Evolutionary conservation across 208 protist genomes (phyloP), one percentile per base, ranked within the genome.

Genomic region (Acanthamoeba polyphaga): DNA sequence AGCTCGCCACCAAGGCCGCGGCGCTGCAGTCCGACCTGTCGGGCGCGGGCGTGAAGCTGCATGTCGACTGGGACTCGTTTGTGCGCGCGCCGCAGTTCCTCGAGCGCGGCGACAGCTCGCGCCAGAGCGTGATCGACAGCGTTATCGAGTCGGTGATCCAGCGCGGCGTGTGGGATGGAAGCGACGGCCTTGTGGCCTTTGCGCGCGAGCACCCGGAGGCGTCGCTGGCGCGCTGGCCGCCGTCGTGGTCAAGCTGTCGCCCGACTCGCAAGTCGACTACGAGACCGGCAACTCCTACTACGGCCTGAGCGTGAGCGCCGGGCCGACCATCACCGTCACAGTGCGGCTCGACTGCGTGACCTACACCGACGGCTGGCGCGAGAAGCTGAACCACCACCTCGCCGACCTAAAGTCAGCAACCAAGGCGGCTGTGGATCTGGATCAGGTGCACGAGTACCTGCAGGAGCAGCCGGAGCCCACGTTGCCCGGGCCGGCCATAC

Each of bases 291-390:
- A 29, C 38, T 49, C 29, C 34, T 80, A 80, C 32, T 80, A 49
- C 70, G 29, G 34, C 34, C 24, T 80, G 29, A 43, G 17, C 70
- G 38, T 80, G n/a, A 9, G 29, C 34, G 70, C 38, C 27, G 46
- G 32, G 29, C 46, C 27, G 29, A 80, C 78, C 24, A 12, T 87
- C 27, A 15, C 32, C 24, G 49, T 87, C 19, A 87, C 78, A 12
- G 78, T 15, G 19, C 43, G 78, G 17, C 15, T 87, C 10, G 78
- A 87, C 43, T 60, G 46, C 78, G 43, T 60, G 46, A 60, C 43
- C 43, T 87, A 60, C 43, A 87, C 78, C 46, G 76, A 58, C 9
- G 76, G 76, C 43, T 85, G 76, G 76, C 43, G 46, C 8, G 8
- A 34, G 17, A 85, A 85, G 76, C 70, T 80, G n/a, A 43, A 32